A percentile compares a stretch with the other conserved stretches of the same genome.
phyloP scores from a whole-genome alignment of 2,329 filamentous ascomycete genomes.

The Aspergillus sp. region DNA sequence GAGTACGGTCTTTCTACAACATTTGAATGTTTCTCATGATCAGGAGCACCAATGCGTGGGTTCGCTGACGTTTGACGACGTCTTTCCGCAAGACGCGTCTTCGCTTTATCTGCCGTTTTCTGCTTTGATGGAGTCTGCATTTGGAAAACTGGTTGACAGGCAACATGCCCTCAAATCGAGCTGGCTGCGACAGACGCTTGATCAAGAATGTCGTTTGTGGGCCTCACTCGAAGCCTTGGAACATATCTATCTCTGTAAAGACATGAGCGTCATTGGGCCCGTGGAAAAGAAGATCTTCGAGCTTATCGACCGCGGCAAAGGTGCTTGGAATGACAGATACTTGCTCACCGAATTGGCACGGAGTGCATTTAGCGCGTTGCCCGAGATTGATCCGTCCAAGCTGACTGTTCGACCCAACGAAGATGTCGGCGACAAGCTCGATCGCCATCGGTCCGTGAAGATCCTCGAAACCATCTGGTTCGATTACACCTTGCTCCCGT shows the following conservation, averaged over 20 bases:
- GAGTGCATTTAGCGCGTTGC: constrained; percentile 61
- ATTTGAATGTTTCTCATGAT: constrained; percentile 54
- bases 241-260: constrained; percentile 71
- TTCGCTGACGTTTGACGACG: constrained; percentile 30
- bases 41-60: constrained; percentile 35
- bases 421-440: constrained; percentile 43
- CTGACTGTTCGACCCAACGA: constrained; percentile 59
- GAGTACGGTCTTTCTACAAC: constrained; percentile 78
- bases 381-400: constrained; percentile 58
- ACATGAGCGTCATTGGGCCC: constrained; percentile 65
- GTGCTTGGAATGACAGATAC: constrained; percentile 77
- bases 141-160: constrained; percentile 73
- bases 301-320: constrained; percentile 63
- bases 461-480: constrained; percentile 64
- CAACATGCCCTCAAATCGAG: constrained; percentile 70
- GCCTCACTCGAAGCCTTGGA: constrained; percentile 66
- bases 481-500: constrained; percentile 66
- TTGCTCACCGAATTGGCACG: constrained; percentile 75
- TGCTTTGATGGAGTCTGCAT: constrained; percentile 69
- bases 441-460: constrained; percentile 59
- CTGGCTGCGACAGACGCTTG: constrained; percentile 65
- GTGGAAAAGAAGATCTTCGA: constrained; percentile 72
- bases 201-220: constrained; percentile 67
- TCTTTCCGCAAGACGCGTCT: constrained; percentile 40
- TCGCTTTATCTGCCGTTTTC: constrained; percentile 46